These are phyloP conservation scores for Melaleuca quinquenervia DNA, from an alignment of 345 rosid genomes.

Conservation along the genomic window DNA sequence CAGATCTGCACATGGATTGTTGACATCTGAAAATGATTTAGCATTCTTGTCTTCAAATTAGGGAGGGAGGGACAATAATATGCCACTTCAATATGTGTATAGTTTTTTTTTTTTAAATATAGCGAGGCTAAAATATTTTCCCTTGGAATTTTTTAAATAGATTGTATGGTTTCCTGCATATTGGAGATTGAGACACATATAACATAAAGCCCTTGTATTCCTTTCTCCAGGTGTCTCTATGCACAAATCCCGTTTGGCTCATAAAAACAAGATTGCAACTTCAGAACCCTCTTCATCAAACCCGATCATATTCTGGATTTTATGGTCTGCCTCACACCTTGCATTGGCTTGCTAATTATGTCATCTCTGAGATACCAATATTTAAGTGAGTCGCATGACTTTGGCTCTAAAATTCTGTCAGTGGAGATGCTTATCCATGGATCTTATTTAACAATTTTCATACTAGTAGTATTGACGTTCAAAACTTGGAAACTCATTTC, in stretches of 20 bases:
- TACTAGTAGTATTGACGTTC: background rate
- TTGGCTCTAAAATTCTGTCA: background rate
- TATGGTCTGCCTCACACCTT: conserved; percentile 53
- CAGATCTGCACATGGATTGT: background rate
- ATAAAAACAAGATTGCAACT: conserved; percentile 95
- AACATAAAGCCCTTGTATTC: background rate
- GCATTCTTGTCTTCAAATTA: background rate
- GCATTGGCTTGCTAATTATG: conserved; percentile 13
- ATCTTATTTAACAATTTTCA: background rate
- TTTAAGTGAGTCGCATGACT: background rate
- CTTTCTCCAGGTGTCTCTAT: conserved; percentile 59
- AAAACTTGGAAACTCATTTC: background rate
- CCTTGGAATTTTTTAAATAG: background rate
- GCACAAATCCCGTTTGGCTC: conserved; percentile 93
- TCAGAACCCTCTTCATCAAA: conserved; percentile 80
- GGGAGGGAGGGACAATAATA: background rate
- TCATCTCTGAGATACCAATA: background rate
- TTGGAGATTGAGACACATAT: background rate
- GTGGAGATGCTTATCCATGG: background rate
- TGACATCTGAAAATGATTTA: background rate
- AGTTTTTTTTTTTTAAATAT: background rate
- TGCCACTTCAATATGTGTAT: background rate
- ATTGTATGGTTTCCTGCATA: background rate
- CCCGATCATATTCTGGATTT: conserved; percentile 62
- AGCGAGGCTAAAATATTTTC: background rate